Conservation (phyloP, 2,329 filamentous ascomycete genomes). For the Dothideomycetes sp. region DNA sequence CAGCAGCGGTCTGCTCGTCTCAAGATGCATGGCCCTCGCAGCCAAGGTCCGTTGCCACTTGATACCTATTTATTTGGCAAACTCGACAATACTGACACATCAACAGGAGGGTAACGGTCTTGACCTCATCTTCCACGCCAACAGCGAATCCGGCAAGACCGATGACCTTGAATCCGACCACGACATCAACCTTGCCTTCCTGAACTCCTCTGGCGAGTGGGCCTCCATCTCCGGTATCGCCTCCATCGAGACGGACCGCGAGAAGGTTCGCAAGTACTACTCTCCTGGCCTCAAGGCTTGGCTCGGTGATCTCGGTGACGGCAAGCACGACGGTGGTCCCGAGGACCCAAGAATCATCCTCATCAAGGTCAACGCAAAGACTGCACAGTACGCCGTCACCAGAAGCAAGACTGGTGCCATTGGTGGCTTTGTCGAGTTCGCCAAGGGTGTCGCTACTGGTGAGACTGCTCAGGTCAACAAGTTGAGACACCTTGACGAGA, state of each 20-base stretch:
- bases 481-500: constrained; percentile 60
- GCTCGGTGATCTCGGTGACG: constrained; percentile 78
- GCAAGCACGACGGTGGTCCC: constrained; percentile 70
- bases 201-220: constrained; percentile 65
- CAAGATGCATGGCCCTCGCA: constrained; percentile 78
- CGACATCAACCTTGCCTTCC: constrained; percentile 73
- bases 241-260: constrained; percentile 59
- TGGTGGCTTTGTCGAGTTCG: constrained; percentile 58
- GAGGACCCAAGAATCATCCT: constrained; percentile 74
- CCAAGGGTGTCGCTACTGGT: constrained; percentile 65
- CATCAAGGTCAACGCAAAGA: constrained; percentile 65
- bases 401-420: constrained; percentile 49
- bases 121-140: constrained; percentile 84
- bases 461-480: constrained; percentile 64
- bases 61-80: background rate
- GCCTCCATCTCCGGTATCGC: constrained; percentile 73
- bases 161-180: constrained; percentile 65
- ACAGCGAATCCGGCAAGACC: constrained; percentile 82
- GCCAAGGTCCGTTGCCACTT: constrained; percentile 50
- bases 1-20: constrained; percentile 57
- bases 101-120: constrained; percentile 64
- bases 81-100: constrained; percentile 13
- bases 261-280: constrained; percentile 65
- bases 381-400: constrained; percentile 61
- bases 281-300: constrained; percentile 66